phyloP scores from a whole-genome alignment of 2,329 filamentous ascomycete species.

The Davidsoniella neocaledoniae region DNA sequence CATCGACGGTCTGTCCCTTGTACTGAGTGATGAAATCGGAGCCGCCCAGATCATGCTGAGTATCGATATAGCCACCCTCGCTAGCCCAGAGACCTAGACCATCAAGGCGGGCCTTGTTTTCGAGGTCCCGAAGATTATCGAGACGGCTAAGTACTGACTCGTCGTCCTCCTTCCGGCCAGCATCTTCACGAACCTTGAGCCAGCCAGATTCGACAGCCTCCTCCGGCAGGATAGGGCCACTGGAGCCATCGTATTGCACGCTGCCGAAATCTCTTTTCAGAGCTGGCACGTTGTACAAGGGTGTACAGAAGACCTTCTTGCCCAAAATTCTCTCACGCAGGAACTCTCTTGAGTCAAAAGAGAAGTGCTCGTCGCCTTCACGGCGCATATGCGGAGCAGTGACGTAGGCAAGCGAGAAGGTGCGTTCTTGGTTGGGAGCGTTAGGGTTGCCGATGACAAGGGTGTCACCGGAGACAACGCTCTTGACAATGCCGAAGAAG shows the following conservation, averaged over 20 bases:
- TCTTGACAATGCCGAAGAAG: constrained; percentile 68
- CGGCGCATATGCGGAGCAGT: constrained; percentile 71
- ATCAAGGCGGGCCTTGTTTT: constrained; percentile 61
- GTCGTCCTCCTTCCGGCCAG: constrained; percentile 75
- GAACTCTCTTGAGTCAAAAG: constrained; percentile 89
- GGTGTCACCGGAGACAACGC: constrained; percentile 85
- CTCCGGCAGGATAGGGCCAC: constrained; percentile 65
- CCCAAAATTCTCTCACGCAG: constrained; percentile 71
- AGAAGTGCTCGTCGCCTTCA: constrained; percentile 82
- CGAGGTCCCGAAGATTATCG: constrained; percentile 60
- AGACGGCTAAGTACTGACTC: constrained; percentile 57
- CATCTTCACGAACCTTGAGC: constrained; percentile 87
- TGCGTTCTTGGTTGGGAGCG: constrained; percentile 69
- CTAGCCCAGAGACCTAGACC: constrained; percentile 68
- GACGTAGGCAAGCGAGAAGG: constrained; percentile 81
- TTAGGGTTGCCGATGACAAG: constrained; percentile 66
- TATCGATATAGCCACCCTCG: constrained; percentile 50
- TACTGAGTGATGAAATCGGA: constrained; percentile 68
- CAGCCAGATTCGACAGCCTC: constrained; percentile 74
- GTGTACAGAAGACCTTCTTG: constrained; percentile 69
- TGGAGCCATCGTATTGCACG: constrained; percentile 54
- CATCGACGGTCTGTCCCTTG: constrained; percentile 73
- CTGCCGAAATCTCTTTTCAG: constrained; percentile 78
- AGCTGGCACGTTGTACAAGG: constrained; percentile 75
- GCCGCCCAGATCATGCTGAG: constrained; percentile 57